Evolutionary conservation across 441 rosid species (phyloP).

Genomic region (Erysimum pusillum): DNA sequence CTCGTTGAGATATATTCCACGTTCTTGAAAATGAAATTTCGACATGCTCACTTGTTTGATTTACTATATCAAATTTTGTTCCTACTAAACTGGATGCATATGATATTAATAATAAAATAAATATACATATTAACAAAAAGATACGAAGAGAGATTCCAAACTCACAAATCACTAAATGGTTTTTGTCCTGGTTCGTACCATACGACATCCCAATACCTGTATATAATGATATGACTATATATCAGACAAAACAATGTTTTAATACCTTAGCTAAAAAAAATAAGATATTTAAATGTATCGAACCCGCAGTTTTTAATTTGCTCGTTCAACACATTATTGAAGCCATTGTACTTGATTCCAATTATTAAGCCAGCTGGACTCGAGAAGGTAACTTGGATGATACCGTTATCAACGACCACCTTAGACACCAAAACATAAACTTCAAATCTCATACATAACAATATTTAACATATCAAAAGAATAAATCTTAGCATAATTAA

Average conservation of each 20-base stretch:
- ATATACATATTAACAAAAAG: background rate
- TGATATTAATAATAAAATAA: background rate
- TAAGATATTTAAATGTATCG: background rate
- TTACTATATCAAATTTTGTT: conserved; percentile 53
- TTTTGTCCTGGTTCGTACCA: conserved; percentile 35
- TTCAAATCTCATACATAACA: background rate
- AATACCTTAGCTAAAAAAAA: background rate
- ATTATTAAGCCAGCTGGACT: conserved; percentile 55
- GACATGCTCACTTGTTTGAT: conserved; percentile 57
- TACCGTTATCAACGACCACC: conserved; percentile 70
- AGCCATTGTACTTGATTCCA: conserved; percentile 67
- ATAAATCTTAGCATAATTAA: background rate
- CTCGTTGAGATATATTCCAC: conserved; percentile 51
- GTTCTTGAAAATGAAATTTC: conserved; percentile 73
- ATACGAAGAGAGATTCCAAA: background rate
- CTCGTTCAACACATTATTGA: conserved; percentile 79
- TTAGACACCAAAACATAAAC: conserved; percentile 40
- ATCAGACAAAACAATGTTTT: background rate
- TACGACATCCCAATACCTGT: conserved; percentile 47
- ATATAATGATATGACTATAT: background rate
- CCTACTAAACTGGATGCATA: conserved; percentile 56
- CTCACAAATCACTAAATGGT: conserved; percentile 33
- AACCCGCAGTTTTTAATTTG: conserved; percentile 56
- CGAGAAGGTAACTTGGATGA: conserved; percentile 62
- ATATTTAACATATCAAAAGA: background rate